These are phyloP conservation scores for Graphiopsis chlorocephala DNA, from an alignment of 2,329 filamentous ascomycete genomes.

Conservation along the genomic window DNA sequence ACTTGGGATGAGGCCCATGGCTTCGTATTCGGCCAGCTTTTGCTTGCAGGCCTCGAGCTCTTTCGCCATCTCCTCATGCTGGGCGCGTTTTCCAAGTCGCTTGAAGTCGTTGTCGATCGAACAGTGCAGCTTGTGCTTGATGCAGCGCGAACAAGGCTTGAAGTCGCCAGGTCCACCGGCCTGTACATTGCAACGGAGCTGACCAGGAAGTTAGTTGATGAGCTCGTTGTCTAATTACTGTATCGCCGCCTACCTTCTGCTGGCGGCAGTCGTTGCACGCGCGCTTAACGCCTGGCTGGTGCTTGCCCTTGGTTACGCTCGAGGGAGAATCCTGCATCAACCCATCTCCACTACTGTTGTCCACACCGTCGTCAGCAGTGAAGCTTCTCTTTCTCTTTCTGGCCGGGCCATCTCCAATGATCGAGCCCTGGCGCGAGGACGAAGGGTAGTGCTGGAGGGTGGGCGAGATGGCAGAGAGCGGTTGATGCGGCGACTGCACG, in stretches of 20 bases:
- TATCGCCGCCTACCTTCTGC: slow-evolving; percentile 63
- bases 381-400: slow-evolving; percentile 18
- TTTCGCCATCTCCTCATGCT: slow-evolving; percentile 83
- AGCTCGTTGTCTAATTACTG: not conserved
- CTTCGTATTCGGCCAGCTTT: slow-evolving; percentile 31
- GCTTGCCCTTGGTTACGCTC: slow-evolving; percentile 23
- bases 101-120: slow-evolving; percentile 88
- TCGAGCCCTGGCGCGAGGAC: slow-evolving; percentile 13
- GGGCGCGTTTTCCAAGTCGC: slow-evolving; percentile 75
- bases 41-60: slow-evolving; percentile 63
- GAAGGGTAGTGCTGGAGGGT: slow-evolving; percentile 16
- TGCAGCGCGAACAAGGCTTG: slow-evolving; percentile 72
- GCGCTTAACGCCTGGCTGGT: slow-evolving; percentile 60
- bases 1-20: slow-evolving; percentile 30
- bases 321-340: slow-evolving; percentile 15
- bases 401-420: slow-evolving; percentile 7
- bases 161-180: slow-evolving; percentile 65
- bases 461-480: slow-evolving; percentile 19
- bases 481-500: slow-evolving; percentile 15
- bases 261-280: slow-evolving; percentile 83
- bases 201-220: slow-evolving; percentile 24
- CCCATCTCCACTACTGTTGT: slow-evolving; percentile 7
- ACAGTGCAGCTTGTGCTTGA: slow-evolving; percentile 75
- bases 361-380: slow-evolving; percentile 18
- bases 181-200: slow-evolving; percentile 81